These are phyloP conservation scores for Crithidia fasciculata DNA, from an alignment of 208 protist genomes.

Conservation along the genomic window DNA sequence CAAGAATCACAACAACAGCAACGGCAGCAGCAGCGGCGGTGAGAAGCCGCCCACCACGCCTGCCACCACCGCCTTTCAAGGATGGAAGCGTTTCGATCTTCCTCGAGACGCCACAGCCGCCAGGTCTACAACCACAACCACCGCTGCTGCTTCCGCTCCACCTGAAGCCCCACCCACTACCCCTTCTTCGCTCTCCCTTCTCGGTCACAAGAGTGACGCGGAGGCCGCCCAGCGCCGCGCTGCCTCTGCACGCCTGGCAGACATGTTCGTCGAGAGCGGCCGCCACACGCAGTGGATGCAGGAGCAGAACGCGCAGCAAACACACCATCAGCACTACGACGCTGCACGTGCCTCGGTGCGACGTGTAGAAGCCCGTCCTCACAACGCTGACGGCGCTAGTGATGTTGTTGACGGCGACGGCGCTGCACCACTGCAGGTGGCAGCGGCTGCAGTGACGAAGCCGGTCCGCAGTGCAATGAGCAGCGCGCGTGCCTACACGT, in stretches of 20 bases:
- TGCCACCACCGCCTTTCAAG: slow-evolving; percentile 11
- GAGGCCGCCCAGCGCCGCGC: slow-evolving; percentile 16
- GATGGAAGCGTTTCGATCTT: slow-evolving; percentile 24
- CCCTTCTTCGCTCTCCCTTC: background rate
- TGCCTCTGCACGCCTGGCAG: slow-evolving; percentile 23
- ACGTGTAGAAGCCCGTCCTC: background rate
- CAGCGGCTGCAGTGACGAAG: no score
- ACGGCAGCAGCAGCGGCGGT: background rate
- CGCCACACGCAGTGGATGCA: slow-evolving; percentile 29
- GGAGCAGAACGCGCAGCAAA: slow-evolving; percentile 20
- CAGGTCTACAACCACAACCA: no score
- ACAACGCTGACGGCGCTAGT: background rate
- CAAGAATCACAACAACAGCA: slow-evolving; percentile 1
- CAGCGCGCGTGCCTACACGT: slow-evolving; percentile 1
- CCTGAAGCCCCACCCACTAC: background rate
- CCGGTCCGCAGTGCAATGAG: background rate
- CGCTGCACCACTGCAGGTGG: no score
- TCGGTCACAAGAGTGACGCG: slow-evolving; percentile 2
- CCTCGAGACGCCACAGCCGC: background rate
- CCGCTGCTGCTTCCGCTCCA: background rate
- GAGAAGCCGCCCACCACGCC: background rate
- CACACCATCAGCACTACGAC: slow-evolving; percentile 25
- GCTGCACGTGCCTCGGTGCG: background rate
- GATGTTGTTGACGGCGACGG: background rate
- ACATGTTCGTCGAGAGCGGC: slow-evolving; percentile 32